Percentiles rank a stretch among this genome's conserved stretches.
Evolutionary conservation across 108 stramenopile species (phyloP).

Genomic region (Discostella stelligeroides): DNA sequence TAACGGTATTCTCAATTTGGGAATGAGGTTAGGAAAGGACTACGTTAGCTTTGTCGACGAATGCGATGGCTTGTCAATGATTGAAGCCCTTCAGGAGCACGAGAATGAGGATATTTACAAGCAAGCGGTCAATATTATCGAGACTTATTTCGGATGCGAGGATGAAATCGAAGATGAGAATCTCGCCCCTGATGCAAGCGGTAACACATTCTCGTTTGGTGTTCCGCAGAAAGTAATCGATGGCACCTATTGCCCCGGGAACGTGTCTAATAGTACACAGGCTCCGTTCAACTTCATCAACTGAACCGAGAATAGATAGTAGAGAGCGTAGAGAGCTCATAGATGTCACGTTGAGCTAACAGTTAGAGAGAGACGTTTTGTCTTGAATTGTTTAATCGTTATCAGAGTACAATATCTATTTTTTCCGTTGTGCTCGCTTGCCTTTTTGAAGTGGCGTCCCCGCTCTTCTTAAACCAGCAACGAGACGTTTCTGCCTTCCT

Average conservation of each 20-base stretch:
- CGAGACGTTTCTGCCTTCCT: constrained; percentile 60
- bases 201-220: constrained; percentile 61
- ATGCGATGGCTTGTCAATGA: constrained; percentile 71
- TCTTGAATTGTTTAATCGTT: neutral
- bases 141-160: constrained; percentile 75
- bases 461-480: constrained; percentile 48
- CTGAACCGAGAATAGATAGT: neutral
- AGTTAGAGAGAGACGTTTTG: too few species aligned
- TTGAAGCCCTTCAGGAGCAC: constrained; percentile 88
- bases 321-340: neutral
- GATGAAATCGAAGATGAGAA: constrained; percentile 79
- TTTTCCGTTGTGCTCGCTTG: constrained; percentile 12
- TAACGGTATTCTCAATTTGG: constrained; percentile 64
- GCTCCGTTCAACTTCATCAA: constrained; percentile 28
- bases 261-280: constrained; percentile 6
- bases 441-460: constrained; percentile 34
- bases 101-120: constrained; percentile 75
- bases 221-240: constrained; percentile 18
- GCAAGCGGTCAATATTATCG: constrained; percentile 76
- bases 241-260: constrained; percentile 29
- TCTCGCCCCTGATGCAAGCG: constrained; percentile 58
- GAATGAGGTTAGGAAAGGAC: constrained; percentile 28
- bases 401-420: neutral
- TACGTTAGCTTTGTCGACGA: constrained; percentile 64
- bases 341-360: too few species aligned